Conservation (phyloP, 1,139 yeast genomes). For the Pichia sp. region DNA sequence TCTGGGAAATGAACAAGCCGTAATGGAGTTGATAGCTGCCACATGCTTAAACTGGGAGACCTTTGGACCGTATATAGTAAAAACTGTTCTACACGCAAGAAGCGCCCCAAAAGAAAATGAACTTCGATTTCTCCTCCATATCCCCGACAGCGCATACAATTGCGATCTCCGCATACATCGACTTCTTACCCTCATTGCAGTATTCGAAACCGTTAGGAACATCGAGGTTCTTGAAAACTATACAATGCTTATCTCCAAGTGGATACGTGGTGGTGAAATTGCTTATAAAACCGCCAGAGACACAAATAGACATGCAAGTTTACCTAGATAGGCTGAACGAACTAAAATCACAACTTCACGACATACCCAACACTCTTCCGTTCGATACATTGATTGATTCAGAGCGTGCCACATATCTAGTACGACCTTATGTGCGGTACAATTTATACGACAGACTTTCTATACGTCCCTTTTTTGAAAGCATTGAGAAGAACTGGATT, state of each 20-base stretch:
- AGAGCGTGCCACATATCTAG: conserved; percentile 84
- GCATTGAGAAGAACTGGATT: conserved; percentile 78
- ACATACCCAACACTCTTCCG: conserved; percentile 62
- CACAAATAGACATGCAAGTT: conserved; percentile 27
- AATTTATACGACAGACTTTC: conserved; percentile 84
- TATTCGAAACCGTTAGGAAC: conserved; percentile 69
- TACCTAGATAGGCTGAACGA: conserved; percentile 38
- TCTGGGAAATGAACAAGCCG: background rate
- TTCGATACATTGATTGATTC: conserved; percentile 77
- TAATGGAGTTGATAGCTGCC: background rate
- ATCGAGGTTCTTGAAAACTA: conserved; percentile 80
- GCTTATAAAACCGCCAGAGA: conserved; percentile 62
- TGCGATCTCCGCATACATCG: conserved; percentile 82
- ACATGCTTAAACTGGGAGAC: background rate
- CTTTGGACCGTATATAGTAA: background rate
- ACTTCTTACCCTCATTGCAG: conserved; percentile 65
- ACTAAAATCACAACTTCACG: conserved; percentile 41
- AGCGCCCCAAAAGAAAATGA: conserved; percentile 49
- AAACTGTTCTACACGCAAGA: background rate
- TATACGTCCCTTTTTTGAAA: conserved; percentile 80
- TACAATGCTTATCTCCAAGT: conserved; percentile 65
- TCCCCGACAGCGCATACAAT: conserved; percentile 92
- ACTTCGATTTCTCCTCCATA: conserved; percentile 75
- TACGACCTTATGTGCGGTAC: conserved; percentile 74
- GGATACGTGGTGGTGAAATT: conserved; percentile 77